phyloP scores from a whole-genome alignment of 768 basidiomycete genomes.

The Russula lepida region DNA sequence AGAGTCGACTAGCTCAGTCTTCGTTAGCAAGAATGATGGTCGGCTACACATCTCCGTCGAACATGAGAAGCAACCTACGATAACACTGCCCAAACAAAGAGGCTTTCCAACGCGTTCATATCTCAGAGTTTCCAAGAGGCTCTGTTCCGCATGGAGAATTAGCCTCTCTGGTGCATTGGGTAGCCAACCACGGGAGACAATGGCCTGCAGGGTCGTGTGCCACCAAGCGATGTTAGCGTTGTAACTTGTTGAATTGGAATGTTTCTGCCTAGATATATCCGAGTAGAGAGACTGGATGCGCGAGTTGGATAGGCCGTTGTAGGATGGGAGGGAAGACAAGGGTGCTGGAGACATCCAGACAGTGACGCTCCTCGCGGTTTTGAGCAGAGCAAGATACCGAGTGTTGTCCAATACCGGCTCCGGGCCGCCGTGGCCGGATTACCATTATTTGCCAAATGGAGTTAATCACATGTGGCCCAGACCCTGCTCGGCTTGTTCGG shows the following conservation, averaged over 20 bases:
- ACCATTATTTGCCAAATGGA: neutral
- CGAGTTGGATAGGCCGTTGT: slow-evolving; percentile 36
- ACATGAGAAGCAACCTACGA: slow-evolving; percentile 48
- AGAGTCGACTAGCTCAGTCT: slow-evolving; percentile 55
- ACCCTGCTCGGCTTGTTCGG: too few species aligned
- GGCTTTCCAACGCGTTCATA: slow-evolving; percentile 69
- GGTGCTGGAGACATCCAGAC: neutral
- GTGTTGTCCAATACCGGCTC: neutral
- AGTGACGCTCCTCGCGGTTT: neutral
- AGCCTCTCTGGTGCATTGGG: slow-evolving; percentile 39
- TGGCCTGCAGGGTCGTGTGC: slow-evolving; percentile 54
- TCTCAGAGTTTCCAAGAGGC: slow-evolving; percentile 50
- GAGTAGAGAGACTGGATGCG: slow-evolving; percentile 80
- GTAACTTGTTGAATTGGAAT: slow-evolving; percentile 78
- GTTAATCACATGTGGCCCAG: too few species aligned
- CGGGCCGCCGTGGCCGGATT: neutral
- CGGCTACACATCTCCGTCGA: neutral
- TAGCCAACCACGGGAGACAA: slow-evolving; percentile 54
- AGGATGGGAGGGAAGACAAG: slow-evolving; percentile 36
- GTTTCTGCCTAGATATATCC: slow-evolving; percentile 75
- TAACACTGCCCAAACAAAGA: slow-evolving; percentile 56
- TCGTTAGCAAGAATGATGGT: slow-evolving; percentile 40
- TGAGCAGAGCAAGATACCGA: neutral
- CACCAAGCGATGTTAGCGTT: slow-evolving; percentile 84
- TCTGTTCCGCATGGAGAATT: slow-evolving; percentile 46